phyloP scores from a whole-genome alignment of 805 yeast genomes.

The Danielozyma ontarioensis region DNA sequence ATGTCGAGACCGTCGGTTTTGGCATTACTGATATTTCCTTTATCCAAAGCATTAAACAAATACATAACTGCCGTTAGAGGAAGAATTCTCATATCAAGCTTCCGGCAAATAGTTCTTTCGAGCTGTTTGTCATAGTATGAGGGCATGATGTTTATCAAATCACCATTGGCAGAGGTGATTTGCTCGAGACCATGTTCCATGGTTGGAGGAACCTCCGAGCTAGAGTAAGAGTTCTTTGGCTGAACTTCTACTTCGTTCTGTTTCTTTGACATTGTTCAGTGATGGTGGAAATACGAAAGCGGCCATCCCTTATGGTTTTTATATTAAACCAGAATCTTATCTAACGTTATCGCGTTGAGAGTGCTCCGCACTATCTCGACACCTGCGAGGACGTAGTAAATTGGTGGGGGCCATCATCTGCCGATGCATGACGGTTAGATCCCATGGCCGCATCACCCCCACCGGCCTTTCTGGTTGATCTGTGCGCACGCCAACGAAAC shows the following conservation, averaged over 20 bases:
- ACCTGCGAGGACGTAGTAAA: too few species aligned
- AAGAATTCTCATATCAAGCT: slow-evolving; percentile 39
- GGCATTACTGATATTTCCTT: slow-evolving; percentile 47
- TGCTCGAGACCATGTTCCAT: slow-evolving; percentile 4
- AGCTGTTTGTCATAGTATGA: slow-evolving; percentile 10
- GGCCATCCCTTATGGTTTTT: too few species aligned
- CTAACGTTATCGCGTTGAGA: too few species aligned
- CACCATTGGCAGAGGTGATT: slow-evolving; percentile 12
- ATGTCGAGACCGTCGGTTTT: slow-evolving; percentile 41
- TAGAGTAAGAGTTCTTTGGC: background rate
- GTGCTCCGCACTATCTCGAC: too few species aligned
- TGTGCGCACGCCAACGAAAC: too few species aligned
- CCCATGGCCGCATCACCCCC: too few species aligned
- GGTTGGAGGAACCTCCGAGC: background rate
- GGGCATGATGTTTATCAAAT: slow-evolving; percentile 9
- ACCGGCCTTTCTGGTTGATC: too few species aligned
- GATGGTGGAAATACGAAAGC: too few species aligned
- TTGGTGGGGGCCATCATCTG: too few species aligned
- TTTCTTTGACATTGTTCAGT: background rate
- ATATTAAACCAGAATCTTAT: too few species aligned
- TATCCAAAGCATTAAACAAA: slow-evolving; percentile 44
- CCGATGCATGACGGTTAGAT: too few species aligned
- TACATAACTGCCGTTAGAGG: slow-evolving; percentile 44
- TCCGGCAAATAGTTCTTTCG: slow-evolving; percentile 30
- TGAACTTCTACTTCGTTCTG: background rate